Percentiles rank a stretch among this genome's conserved stretches.
These are phyloP conservation scores for Aaosphaeria pasadenensis DNA, from an alignment of 2,329 filamentous ascomycete species.

Conservation along the genomic window DNA sequence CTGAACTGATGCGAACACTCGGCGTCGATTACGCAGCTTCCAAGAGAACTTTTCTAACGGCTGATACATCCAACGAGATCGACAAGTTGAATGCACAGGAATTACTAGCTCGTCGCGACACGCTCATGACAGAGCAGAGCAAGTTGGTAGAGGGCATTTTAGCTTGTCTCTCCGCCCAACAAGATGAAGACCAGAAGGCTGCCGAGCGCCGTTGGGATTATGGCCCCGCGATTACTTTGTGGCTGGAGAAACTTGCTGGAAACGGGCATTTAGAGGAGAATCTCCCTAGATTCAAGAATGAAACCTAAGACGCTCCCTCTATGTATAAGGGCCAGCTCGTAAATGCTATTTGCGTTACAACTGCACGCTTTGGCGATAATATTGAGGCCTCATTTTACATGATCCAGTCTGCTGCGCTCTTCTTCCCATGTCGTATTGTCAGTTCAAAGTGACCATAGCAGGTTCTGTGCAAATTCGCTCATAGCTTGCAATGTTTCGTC, in stretches of 20 bases:
- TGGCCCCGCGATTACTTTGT: conserved; percentile 64
- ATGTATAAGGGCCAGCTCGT: too few relatives aligned
- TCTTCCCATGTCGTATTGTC: too few relatives aligned
- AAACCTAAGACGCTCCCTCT: too few relatives aligned
- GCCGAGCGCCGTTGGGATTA: conserved; percentile 64
- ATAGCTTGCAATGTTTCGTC: too few relatives aligned
- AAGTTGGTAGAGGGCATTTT: conserved; percentile 41
- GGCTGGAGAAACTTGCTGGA: conserved; percentile 67
- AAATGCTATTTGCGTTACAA: too few relatives aligned
- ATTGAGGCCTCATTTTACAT: too few relatives aligned
- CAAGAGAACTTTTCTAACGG: conserved; percentile 8
- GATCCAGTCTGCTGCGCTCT: too few relatives aligned
- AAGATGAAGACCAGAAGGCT: conserved; percentile 53
- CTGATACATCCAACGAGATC: conserved; percentile 12
- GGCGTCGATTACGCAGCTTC: conserved; percentile 15
- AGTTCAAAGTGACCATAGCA: too few relatives aligned
- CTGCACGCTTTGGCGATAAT: too few relatives aligned
- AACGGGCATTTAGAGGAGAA: conserved; percentile 55
- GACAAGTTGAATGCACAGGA: conserved; percentile 13
- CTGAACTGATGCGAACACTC: conserved; percentile 10
- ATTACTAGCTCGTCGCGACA: conserved; percentile 17
- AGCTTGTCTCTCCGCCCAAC: conserved; percentile 46
- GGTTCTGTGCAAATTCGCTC: too few relatives aligned
- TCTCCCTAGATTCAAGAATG: conserved; percentile 15
- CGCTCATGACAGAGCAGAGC: conserved; percentile 11